Evolutionary conservation across 805 yeast genomes (phyloP).

Genomic region (Pichia nakasei): DNA sequence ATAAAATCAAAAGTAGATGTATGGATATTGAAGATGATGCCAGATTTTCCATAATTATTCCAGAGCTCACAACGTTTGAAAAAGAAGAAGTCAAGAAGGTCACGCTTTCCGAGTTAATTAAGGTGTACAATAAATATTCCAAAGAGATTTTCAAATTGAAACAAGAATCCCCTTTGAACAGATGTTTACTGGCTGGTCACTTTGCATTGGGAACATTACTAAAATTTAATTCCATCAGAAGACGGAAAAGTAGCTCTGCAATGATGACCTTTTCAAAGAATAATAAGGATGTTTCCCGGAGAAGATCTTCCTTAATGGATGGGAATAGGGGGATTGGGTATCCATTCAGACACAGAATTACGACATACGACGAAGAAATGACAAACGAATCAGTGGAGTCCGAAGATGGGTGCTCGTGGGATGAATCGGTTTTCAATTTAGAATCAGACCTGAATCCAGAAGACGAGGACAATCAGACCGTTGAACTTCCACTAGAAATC

Average conservation of each 20-base stretch:
- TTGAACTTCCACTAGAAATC: constrained; percentile 32
- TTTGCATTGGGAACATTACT: constrained; percentile 42
- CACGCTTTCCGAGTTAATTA: not conserved
- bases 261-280: too few relatives aligned
- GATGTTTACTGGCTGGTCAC: constrained; percentile 41
- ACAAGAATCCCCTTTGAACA: constrained; percentile 39
- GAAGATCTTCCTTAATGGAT: constrained; percentile 19
- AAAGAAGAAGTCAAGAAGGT: constrained; percentile 1
- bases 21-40: not conserved
- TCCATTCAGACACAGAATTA: too few relatives aligned
- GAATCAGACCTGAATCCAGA: not conserved
- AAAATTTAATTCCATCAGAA: constrained; percentile 32
- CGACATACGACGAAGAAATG: too few relatives aligned
- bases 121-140: not conserved
- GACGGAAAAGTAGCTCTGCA: constrained; percentile 22
- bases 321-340: too few relatives aligned
- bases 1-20: constrained; percentile 1
- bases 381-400: too few relatives aligned
- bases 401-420: too few relatives aligned
- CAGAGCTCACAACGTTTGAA: not conserved
- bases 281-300: constrained; percentile 20
- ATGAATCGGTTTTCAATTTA: not conserved
- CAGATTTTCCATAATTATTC: not conserved
- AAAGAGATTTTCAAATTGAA: not conserved
- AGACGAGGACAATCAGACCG: too few relatives aligned